Evolutionary conservation across 2,329 filamentous ascomycete genomes (phyloP), one percentile per base, ranked within the genome.

Genomic region (Trichophaea hybrida): DNA sequence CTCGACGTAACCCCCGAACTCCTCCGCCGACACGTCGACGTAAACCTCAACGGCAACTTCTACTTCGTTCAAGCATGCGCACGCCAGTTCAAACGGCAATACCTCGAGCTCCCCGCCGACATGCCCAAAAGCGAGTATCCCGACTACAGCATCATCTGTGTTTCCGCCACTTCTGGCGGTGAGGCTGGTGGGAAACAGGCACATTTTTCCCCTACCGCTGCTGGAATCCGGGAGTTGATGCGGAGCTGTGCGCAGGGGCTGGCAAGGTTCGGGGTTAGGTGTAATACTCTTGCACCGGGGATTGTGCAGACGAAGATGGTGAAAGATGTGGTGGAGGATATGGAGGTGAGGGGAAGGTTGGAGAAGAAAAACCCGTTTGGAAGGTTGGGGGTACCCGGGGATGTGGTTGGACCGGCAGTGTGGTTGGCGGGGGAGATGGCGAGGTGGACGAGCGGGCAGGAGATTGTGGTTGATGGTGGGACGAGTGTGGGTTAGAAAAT

Each of bases 351-450:
- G 35, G 59, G 64, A 13, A 32, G 63, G 7, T 17, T 66, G 24
- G 64, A 67, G 57, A 61, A 66, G 63, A 61, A 61, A 52, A 60
- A 61, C 10, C 63, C 65, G 6, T 51, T 64, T 13, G 65, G 65
- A 6, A 61, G 65, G 24, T 32, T 66, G 24, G 65, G 65, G 6
- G 58, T 72, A 12, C 85, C 88, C 0, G 88, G 93, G 24, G 90
- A 96, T 69, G 94, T 95, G 71, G 90, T 90, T 75, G 89, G 88
- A 0, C 83, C 81, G 0, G 79, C 84, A 0, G 84, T 94, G 37
- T 94, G 81, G 69, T 73, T 95, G 64, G 86, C 86, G 0, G 85
- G 85, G 38, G 66, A 66, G 68, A 77, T 75, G 69, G 85, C 83
- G 13, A 86, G 85, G 53, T 69, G 66, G 54, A 65, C 68, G 6